Evolutionary conservation across 352 stramenopile species (phyloP).

Genomic region (Phytophthora melonis): DNA sequence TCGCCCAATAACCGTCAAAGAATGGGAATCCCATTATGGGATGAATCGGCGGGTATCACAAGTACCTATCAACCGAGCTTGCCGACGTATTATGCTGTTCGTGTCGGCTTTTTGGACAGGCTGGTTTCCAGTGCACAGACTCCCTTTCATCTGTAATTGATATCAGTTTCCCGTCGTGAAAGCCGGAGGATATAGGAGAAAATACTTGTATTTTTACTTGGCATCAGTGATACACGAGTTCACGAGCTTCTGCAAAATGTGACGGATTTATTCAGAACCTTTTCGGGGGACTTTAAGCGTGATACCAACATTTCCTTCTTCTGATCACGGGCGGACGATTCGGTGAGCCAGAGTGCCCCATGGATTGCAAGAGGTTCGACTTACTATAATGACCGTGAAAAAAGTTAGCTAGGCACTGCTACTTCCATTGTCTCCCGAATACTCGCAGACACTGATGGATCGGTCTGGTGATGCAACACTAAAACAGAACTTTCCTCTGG

Average conservation of each 20-base stretch:
- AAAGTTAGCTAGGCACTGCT: slow-evolving; percentile 3
- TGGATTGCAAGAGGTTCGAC: background rate
- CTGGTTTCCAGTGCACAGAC: slow-evolving; percentile 35
- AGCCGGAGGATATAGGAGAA: slow-evolving; percentile 42
- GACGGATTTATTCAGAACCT: background rate
- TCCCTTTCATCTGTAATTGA: slow-evolving; percentile 41
- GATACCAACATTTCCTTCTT: background rate
- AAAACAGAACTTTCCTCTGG: too few species aligned
- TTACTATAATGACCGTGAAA: slow-evolving; percentile 17
- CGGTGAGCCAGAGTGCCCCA: background rate
- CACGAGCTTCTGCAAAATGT: slow-evolving; percentile 27
- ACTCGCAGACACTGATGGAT: slow-evolving; percentile 22
- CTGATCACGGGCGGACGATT: background rate
- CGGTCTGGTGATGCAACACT: background rate
- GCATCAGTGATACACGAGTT: slow-evolving; percentile 12
- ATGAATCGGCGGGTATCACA: slow-evolving; percentile 30
- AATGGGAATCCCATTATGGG: too few species aligned
- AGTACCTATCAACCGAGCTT: slow-evolving; percentile 33
- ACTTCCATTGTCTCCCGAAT: slow-evolving; percentile 13
- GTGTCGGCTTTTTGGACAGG: slow-evolving; percentile 37
- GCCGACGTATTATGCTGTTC: slow-evolving; percentile 38
- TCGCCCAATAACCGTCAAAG: too few species aligned
- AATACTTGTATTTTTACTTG: slow-evolving; percentile 28
- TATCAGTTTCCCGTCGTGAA: slow-evolving; percentile 43
- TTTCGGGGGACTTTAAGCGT: background rate